phyloP scores from a whole-genome alignment of 805 yeast genomes.

The Priceomyces carsonii region DNA sequence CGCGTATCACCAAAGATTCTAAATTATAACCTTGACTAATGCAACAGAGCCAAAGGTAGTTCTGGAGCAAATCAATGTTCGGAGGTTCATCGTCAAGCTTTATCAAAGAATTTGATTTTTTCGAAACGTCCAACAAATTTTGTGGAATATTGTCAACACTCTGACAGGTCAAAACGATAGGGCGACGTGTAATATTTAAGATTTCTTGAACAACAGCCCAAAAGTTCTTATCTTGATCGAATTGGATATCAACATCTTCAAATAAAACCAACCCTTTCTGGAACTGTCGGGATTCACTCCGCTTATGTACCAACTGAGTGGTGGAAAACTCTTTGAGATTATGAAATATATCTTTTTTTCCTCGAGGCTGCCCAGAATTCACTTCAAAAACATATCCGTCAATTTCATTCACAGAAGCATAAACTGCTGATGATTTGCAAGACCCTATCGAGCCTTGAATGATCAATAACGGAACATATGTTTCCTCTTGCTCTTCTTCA shows the following conservation, averaged over 20 bases:
- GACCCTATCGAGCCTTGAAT: conserved; percentile 70
- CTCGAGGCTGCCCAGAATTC: conserved; percentile 71
- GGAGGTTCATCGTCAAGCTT: conserved; percentile 23
- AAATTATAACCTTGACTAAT: conserved; percentile 35
- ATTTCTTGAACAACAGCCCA: conserved; percentile 73
- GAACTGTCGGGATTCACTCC: conserved; percentile 24
- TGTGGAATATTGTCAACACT: conserved; percentile 50
- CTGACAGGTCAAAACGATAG: conserved; percentile 67
- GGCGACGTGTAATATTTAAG: conserved; percentile 62
- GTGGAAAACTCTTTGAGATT: conserved; percentile 79
- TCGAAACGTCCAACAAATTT: conserved; percentile 46
- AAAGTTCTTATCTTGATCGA: conserved; percentile 75
- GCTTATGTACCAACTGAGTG: conserved; percentile 68
- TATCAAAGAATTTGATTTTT: conserved; percentile 41
- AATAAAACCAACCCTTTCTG: conserved; percentile 71
- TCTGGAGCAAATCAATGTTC: conserved; percentile 15
- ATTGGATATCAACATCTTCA: conserved; percentile 84
- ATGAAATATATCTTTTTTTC: conserved; percentile 66
- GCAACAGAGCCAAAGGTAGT: conserved; percentile 45
- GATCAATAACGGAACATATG: conserved; percentile 63
- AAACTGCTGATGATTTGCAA: conserved; percentile 76
- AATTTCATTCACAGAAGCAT: conserved; percentile 62
- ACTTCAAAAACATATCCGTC: conserved; percentile 80
- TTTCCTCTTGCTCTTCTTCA: conserved; percentile 29
- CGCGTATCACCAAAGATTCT: conserved; percentile 24